These are phyloP conservation scores for Leccinum uliginosum DNA, from an alignment of 768 basidiomycete genomes.

Conservation along the genomic window DNA sequence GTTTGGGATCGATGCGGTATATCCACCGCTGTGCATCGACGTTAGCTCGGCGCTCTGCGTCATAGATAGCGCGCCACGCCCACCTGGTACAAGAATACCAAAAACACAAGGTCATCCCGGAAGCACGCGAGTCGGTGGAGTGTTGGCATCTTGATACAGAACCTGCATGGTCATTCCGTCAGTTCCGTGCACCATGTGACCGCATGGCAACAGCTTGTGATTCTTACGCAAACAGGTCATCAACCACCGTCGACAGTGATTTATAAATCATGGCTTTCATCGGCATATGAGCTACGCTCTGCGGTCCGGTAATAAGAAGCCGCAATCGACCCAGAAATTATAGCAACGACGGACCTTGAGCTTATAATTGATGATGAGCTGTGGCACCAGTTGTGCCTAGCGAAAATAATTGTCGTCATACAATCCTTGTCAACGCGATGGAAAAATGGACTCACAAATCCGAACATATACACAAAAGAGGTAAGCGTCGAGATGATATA, in stretches of 20 bases:
- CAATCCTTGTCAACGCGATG: not conserved
- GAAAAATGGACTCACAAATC: conserved; percentile 71
- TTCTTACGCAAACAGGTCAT: conserved; percentile 86
- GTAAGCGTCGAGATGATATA: conserved; percentile 92
- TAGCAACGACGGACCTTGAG: conserved; percentile 60
- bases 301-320: conserved; percentile 11
- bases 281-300: conserved; percentile 97
- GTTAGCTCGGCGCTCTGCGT: conserved; percentile 7
- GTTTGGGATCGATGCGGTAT: conserved; percentile 91
- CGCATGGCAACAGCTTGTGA: conserved; percentile 11
- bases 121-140: conserved; percentile 89
- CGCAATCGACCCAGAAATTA: conserved; percentile 1
- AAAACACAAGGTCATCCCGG: conserved; percentile 88
- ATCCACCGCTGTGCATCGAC: conserved; percentile 74
- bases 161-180: conserved; percentile 42
- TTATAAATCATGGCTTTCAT: conserved; percentile 99
- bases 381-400: conserved; percentile 81
- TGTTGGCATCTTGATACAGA: conserved; percentile 96
- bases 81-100: conserved; percentile 90
- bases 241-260: conserved; percentile 83
- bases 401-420: conserved; percentile 14
- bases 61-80: conserved; percentile 24
- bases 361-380: conserved; percentile 96
- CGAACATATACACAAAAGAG: conserved; percentile 94
- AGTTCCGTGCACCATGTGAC: conserved; percentile 14